A percentile compares a stretch with the other conserved stretches of the same genome.
These are phyloP conservation scores for Boletus reticulatus DNA, from an alignment of 768 basidiomycete species.

Conservation along the genomic window DNA sequence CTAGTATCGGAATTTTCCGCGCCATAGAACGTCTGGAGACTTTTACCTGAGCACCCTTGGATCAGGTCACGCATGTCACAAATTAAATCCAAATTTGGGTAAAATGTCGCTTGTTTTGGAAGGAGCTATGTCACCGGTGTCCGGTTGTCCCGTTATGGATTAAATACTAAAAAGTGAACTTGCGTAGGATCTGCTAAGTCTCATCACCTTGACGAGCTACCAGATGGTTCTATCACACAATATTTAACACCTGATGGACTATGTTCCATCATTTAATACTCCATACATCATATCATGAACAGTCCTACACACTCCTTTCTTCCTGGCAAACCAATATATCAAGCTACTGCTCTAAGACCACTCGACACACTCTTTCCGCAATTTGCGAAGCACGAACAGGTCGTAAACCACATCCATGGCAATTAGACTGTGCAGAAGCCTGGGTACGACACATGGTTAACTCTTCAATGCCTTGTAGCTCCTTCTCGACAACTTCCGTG, in stretches of 20 bases:
- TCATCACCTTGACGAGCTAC: not conserved
- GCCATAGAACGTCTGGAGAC: not conserved
- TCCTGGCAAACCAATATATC: not conserved
- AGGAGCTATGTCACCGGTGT: not conserved
- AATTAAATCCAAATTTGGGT: not conserved
- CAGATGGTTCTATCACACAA: not conserved
- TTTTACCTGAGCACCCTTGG: not conserved
- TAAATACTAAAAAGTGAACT: not conserved
- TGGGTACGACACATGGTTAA: too few relatives aligned
- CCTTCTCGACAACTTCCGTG: too few relatives aligned
- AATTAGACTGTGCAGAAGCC: not conserved
- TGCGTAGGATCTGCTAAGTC: not conserved
- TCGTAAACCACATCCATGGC: not conserved
- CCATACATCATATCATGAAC: not conserved
- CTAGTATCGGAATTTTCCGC: not conserved
- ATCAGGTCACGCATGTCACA: not conserved
- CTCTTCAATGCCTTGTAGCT: too few relatives aligned
- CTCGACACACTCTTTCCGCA: not conserved
- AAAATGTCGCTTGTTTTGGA: not conserved
- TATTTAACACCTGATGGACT: not conserved
- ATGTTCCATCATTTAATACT: not conserved
- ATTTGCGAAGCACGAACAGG: not conserved
- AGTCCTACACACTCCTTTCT: not conserved
- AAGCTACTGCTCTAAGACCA: not conserved
- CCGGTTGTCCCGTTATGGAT: too few relatives aligned